phyloP scores from a whole-genome alignment of 1,284 basidiomycete genomes.

The Singerocomus rubriflavus region DNA sequence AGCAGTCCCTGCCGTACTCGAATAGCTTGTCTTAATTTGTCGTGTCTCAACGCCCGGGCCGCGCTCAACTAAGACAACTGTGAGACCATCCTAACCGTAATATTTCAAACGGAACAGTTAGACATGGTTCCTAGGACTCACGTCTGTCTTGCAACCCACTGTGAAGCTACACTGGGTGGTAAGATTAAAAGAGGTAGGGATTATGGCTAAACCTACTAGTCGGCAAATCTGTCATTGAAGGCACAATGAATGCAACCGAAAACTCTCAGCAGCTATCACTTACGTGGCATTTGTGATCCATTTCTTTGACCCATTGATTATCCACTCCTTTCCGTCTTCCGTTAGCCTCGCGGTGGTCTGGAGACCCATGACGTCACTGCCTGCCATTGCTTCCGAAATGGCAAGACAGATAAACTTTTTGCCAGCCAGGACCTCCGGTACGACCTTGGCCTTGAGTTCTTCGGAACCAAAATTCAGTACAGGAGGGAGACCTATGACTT shows the following conservation, averaged over 20 bases:
- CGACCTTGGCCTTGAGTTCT: slow-evolving; percentile 72
- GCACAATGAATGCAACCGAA: background rate
- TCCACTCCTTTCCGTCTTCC: slow-evolving; percentile 82
- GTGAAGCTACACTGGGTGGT: slow-evolving; percentile 46
- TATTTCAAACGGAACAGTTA: background rate
- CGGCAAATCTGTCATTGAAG: slow-evolving; percentile 45
- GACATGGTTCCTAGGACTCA: slow-evolving; percentile 23
- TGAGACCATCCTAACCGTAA: slow-evolving; percentile 27
- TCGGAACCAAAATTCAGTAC: slow-evolving; percentile 82
- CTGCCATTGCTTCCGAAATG: slow-evolving; percentile 86
- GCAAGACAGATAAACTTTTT: slow-evolving; percentile 83
- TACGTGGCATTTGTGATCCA: slow-evolving; percentile 84
- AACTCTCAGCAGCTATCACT: slow-evolving; percentile 9
- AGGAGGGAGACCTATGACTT: slow-evolving; percentile 78
- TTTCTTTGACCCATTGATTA: slow-evolving; percentile 79
- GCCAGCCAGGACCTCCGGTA: slow-evolving; percentile 78
- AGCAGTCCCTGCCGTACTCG: slow-evolving; percentile 66
- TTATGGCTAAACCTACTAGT: slow-evolving; percentile 39
- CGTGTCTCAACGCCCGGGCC: slow-evolving; percentile 73
- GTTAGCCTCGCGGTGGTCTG: slow-evolving; percentile 81
- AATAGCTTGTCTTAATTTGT: slow-evolving; percentile 77
- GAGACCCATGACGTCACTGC: slow-evolving; percentile 84
- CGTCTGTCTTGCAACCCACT: slow-evolving; percentile 64
- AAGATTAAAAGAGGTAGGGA: background rate
- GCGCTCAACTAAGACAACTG: slow-evolving; percentile 77